Evolutionary conservation across 768 basidiomycete species (phyloP), one percentile per base, ranked within the genome.

Genomic region (Rhodotorula graminis): DNA sequence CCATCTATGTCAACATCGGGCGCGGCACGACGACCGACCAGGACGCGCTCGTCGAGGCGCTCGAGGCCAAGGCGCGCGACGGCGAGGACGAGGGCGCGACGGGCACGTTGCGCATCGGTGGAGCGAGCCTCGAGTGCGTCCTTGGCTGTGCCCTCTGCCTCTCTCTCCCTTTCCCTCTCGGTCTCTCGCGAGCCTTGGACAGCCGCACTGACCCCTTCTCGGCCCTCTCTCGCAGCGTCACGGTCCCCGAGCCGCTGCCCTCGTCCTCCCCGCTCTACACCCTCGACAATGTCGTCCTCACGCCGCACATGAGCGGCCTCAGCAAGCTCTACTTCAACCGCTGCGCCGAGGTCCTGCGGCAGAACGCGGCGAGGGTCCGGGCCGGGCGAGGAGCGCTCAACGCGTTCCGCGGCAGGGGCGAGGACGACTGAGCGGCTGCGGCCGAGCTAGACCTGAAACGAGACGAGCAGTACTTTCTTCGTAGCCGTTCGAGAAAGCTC

Each of bases 191-290:
- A 15, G 12, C 44, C 11, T 2, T 9, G 46, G 12, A 77, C 79
- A 33, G 75, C 70, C 62, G 71, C 79, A 37, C 61, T 79, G 44
- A 46, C 68, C 37, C 0, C 77, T 79, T 19, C 65, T n/a, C n/a
- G n/a, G n/a, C n/a, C 78, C 53, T 31, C 67, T 37, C 64, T 29
- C 71, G 66, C 69, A 40, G 75, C 76, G 82, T 83, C 3, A 82
- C 82, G 2, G 77, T 80, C 42, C 82, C 82, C 18, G 82, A 83
- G 72, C 82, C 82, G 0, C 78, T 83, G 12, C 79, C 82, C 0
- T 64, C 75, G 23, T 55, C 69, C 37, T 81, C 82, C 74, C 76
- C 79, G 5, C 74, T 83, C 23, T 82, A 71, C 73, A 74, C 80
- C 18, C 81, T 82, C 44, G 79, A 79, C 0, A 75, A 78, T 61